These are phyloP conservation scores for Malassezia sympodialis DNA, from an alignment of 1,284 basidiomycete species.

Conservation along the genomic window DNA sequence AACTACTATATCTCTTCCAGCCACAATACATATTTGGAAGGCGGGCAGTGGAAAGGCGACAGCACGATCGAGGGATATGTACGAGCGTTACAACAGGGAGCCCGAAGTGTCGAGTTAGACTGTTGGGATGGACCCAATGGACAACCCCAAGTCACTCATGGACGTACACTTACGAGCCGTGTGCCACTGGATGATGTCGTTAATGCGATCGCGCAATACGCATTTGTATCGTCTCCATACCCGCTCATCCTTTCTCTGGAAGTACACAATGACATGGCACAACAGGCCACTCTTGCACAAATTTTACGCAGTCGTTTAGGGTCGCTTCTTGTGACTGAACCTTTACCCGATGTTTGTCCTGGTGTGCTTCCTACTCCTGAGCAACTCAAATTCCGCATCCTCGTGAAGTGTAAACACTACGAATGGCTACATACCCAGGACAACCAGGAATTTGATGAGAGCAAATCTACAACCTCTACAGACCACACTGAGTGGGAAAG, in stretches of 20 bases:
- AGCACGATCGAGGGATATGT: slow-evolving; percentile 95
- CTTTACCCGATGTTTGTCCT: slow-evolving; percentile 36
- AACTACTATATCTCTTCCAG: slow-evolving; percentile 89
- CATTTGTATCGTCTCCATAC: slow-evolving; percentile 83
- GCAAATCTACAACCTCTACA: slow-evolving; percentile 9
- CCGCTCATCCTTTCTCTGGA: slow-evolving; percentile 91
- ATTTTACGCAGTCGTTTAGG: slow-evolving; percentile 75
- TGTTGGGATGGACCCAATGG: slow-evolving; percentile 73
- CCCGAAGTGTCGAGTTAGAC: slow-evolving; percentile 75
- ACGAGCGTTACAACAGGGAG: slow-evolving; percentile 76
- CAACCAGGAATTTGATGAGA: neutral
- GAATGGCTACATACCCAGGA: neutral
- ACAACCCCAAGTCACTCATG: slow-evolving; percentile 60
- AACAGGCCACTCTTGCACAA: slow-evolving; percentile 70
- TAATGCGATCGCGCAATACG: slow-evolving; percentile 77
- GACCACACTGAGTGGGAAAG: slow-evolving; percentile 22
- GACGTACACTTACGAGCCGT: slow-evolving; percentile 79
- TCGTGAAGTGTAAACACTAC: slow-evolving; percentile 60
- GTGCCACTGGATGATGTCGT: slow-evolving; percentile 76
- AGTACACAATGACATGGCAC: slow-evolving; percentile 70
- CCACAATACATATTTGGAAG: slow-evolving; percentile 94
- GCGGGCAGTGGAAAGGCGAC: slow-evolving; percentile 81
- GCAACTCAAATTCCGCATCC: slow-evolving; percentile 65
- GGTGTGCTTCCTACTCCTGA: slow-evolving; percentile 70
- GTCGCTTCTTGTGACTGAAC: slow-evolving; percentile 53